Conservation (phyloP, 192 early-diverging fungal species). For the Anaeromyces robustus region DNA sequence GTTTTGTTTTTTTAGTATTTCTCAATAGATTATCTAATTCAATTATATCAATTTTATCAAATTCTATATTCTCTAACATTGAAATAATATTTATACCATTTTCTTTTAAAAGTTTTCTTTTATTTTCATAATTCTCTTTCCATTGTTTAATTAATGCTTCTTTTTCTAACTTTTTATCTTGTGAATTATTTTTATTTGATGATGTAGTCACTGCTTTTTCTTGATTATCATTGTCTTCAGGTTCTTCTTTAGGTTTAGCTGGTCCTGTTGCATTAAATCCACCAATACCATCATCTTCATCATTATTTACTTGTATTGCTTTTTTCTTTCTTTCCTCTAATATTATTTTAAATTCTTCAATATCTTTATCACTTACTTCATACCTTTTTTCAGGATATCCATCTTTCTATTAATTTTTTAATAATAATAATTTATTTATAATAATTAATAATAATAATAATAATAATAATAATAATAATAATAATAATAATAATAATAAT, state of each 20-base stretch:
- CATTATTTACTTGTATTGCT: constrained; percentile 8
- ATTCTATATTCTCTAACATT: neutral
- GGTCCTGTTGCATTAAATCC: constrained; percentile 20
- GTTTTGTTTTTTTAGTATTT: neutral
- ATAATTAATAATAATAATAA: too few species aligned
- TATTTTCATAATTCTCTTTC: neutral
- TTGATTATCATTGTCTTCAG: neutral
- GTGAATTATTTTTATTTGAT: neutral
- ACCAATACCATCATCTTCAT: constrained; percentile 13
- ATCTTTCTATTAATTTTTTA: constrained; percentile 1
- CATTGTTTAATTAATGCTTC: neutral
- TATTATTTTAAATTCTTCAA: constrained; percentile 11
- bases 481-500: too few species aligned
- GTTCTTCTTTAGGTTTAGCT: constrained; percentile 7
- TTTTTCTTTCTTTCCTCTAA: constrained; percentile 14
- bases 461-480: too few species aligned
- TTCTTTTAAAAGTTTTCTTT: neutral
- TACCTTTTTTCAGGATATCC: constrained; percentile 31
- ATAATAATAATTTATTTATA: too few species aligned
- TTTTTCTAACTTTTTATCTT: neutral
- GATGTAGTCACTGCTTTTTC: constrained; percentile 5
- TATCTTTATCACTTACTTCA: constrained; percentile 25
- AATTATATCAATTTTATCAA: neutral
- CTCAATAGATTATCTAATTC: neutral
- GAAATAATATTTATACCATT: neutral